Conservation (phyloP, 768 basidiomycete species). For the Mycena kentingensis region DNA sequence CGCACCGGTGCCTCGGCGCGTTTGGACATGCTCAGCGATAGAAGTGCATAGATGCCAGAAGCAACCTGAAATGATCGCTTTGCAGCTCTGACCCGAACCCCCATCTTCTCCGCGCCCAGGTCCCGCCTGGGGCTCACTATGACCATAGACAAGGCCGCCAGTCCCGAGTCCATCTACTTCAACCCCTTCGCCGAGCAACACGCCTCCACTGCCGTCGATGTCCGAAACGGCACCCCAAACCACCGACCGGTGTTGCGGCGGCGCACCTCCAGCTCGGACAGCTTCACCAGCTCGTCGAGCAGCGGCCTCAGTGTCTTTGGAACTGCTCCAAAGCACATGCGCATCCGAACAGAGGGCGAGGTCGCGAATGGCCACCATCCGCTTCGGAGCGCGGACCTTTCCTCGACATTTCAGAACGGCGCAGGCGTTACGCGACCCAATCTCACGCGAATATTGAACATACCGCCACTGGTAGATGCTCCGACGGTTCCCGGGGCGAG, state of each 20-base stretch:
- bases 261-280: constrained; percentile 15
- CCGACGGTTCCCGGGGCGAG: constrained; percentile 25
- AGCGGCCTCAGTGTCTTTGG: constrained; percentile 22
- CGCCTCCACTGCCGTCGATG: constrained; percentile 18
- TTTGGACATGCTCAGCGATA: constrained; percentile 20
- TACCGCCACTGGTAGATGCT: constrained; percentile 32
- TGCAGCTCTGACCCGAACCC: too few species aligned
- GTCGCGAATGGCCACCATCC: constrained; percentile 26
- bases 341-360: constrained; percentile 9
- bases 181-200: constrained; percentile 22
- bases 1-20: constrained; percentile 10
- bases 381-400: constrained; percentile 30
- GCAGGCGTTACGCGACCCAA: constrained; percentile 35
- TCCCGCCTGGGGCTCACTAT: too few species aligned
- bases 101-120: too few species aligned
- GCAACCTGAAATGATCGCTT: too few species aligned
- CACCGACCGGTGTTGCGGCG: constrained; percentile 14
- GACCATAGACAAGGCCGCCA: constrained; percentile 9
- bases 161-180: constrained; percentile 22
- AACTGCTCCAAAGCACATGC: constrained; percentile 11
- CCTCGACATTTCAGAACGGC: constrained; percentile 24
- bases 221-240: constrained; percentile 2
- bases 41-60: too few species aligned
- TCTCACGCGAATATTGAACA: constrained; percentile 40
- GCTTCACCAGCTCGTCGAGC: constrained; percentile 20